phyloP scores from a whole-genome alignment of 2,329 filamentous ascomycete genomes.

The Diaporthe helianthi region DNA sequence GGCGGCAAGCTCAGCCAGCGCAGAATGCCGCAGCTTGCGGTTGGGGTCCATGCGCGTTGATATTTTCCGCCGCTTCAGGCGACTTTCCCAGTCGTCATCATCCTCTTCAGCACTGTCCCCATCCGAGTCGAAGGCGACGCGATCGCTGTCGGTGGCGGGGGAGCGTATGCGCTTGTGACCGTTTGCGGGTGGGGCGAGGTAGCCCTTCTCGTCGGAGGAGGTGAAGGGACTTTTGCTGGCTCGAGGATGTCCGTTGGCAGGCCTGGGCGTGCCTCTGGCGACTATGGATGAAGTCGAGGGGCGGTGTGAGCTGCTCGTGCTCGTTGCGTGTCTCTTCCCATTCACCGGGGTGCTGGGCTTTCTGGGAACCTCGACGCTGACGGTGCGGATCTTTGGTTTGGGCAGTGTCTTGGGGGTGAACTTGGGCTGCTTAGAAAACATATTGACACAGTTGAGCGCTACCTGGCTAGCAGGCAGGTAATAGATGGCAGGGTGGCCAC shows the following conservation, averaged over 20 bases:
- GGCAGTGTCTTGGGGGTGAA: constrained; percentile 30
- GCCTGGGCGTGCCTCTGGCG: constrained; percentile 22
- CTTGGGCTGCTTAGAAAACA: constrained; percentile 33
- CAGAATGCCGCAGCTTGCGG: constrained; percentile 54
- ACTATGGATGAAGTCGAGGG: constrained; percentile 9
- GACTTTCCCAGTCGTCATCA: constrained; percentile 57
- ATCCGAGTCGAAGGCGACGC: constrained; percentile 58
- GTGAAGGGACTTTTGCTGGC: constrained; percentile 33
- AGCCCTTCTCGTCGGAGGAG: constrained; percentile 30
- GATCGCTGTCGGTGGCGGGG: constrained; percentile 51
- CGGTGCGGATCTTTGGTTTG: constrained; percentile 32
- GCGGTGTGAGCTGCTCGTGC: constrained; percentile 23
- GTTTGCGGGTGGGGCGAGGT: constrained; percentile 28
- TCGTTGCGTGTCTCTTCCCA: constrained; percentile 10
- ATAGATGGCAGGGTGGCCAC: background rate
- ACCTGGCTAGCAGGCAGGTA: constrained; percentile 11
- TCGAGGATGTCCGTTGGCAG: constrained; percentile 14
- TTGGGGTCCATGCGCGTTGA: constrained; percentile 51
- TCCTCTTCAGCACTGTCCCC: constrained; percentile 58
- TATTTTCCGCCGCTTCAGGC: constrained; percentile 56
- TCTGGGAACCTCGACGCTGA: constrained; percentile 27
- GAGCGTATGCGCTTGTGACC: constrained; percentile 42
- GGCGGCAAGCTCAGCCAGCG: constrained; percentile 35
- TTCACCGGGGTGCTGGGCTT: constrained; percentile 31
- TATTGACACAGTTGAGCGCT: background rate